These are phyloP conservation scores for Aspergillus aculeatus DNA, from an alignment of 2,329 filamentous ascomycete species.

Conservation along the genomic window DNA sequence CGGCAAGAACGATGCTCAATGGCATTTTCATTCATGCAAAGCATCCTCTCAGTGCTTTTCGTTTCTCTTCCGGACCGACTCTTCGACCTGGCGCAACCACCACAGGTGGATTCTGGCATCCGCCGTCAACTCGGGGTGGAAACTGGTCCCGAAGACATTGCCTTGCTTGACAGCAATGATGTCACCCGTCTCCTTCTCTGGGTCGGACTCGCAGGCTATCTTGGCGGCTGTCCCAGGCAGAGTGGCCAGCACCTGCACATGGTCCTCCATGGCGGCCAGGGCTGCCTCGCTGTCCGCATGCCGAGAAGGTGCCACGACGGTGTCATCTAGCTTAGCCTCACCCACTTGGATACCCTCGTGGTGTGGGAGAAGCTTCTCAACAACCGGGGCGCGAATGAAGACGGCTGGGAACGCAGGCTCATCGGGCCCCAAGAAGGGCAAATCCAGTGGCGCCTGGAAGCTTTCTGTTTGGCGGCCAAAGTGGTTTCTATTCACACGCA, in stretches of 20 bases:
- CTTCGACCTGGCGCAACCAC: constrained; percentile 77
- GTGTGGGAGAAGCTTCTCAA: constrained; percentile 71
- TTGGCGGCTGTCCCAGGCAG: constrained; percentile 54
- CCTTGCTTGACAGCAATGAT: constrained; percentile 88
- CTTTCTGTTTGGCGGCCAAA: constrained; percentile 92
- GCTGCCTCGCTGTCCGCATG: constrained; percentile 47
- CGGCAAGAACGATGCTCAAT: constrained; percentile 12
- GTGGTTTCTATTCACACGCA: constrained; percentile 89
- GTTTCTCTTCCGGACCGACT: constrained; percentile 36
- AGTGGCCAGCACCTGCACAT: constrained; percentile 60
- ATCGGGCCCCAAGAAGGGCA: constrained; percentile 63
- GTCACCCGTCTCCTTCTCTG: constrained; percentile 56
- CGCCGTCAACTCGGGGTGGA: constrained; percentile 88
- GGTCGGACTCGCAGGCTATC: constrained; percentile 45
- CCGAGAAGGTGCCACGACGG: constrained; percentile 58
- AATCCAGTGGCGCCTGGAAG: constrained; percentile 72
- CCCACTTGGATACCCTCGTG: constrained; percentile 51
- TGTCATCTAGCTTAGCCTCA: constrained; percentile 50
- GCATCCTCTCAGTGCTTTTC: constrained; percentile 18
- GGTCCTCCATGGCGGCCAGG: constrained; percentile 44
- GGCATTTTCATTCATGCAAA: constrained; percentile 15
- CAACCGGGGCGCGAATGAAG: constrained; percentile 92
- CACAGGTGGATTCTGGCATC: constrained; percentile 87
- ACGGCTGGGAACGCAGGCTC: constrained; percentile 68
- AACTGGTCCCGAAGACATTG: constrained; percentile 91